Base-by-base conservation (phyloP, 2,329 filamentous ascomycete genomes). In the Zymoseptoria crescenta region DNA sequence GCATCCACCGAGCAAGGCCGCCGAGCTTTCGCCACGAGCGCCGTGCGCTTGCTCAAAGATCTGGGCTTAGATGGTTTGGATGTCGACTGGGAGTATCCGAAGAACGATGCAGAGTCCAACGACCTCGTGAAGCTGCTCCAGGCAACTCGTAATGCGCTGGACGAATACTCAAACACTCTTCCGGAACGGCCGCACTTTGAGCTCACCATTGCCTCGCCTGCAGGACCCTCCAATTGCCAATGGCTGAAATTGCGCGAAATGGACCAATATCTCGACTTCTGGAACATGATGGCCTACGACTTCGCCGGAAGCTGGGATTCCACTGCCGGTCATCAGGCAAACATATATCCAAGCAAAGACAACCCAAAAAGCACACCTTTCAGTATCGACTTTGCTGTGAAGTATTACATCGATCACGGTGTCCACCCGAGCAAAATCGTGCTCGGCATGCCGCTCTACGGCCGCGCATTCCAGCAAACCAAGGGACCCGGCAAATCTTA, bases 391-490 rank as follows among this genome's bases (percentile, higher is more conserved):
- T 77, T 80, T 0, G 91, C 92, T 0, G 76, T 97, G 6, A 76
- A 84, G 10, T 80, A 84, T 66, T 97, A 96, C 76, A 77, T 82
- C 16, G 70, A 75, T 1, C 80, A 81, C 3, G 77, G 77, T 6
- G 85, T 96, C 0, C 70, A 80, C 0, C 71, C 85, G 0, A 70
- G 79, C 61, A 96, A 96, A 75, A 83, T 97, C 56, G 88, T 96
- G 2, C 74, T 96, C 13, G 92, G 93, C 2, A 93, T 96, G 88
- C 92, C 93, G 1, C 78, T 97, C 10, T 97, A 96, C 71, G 93
- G 93, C 1, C 88, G 91, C 41, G 85, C 89, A 0, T 97, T 96
- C 72, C 80, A 85, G 66, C 83, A 85, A 64, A 96, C 93, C 0
- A 81, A 87, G 27, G 92, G 91, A 0, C 81, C 84, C 0, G 93